Evolutionary conservation across 2,329 filamentous ascomycete genomes (phyloP).

Genomic region (Diplodia sapinea): DNA sequence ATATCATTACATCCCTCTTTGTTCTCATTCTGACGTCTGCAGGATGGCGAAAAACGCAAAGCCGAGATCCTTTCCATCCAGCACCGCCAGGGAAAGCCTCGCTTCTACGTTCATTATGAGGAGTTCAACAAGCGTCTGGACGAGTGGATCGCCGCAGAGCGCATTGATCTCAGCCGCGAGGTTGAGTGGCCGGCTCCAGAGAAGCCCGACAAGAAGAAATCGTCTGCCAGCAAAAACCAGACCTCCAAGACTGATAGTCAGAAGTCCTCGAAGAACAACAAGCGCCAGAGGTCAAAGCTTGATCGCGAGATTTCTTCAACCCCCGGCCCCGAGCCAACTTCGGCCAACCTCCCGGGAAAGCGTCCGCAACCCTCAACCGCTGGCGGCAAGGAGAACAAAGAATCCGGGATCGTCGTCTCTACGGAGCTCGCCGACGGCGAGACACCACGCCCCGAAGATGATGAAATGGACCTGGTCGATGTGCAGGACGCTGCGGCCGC

Average conservation of each 20-base stretch:
- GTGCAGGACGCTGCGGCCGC: slow-evolving; percentile 59
- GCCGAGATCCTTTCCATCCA: slow-evolving; percentile 96
- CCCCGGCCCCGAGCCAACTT: slow-evolving; percentile 60
- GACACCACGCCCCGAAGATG: slow-evolving; percentile 59
- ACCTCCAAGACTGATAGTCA: slow-evolving; percentile 47
- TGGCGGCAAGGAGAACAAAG: slow-evolving; percentile 66
- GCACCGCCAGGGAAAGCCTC: slow-evolving; percentile 83
- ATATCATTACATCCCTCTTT: not conserved
- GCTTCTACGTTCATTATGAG: slow-evolving; percentile 96
- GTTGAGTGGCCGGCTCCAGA: slow-evolving; percentile 97
- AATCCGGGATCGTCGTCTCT: slow-evolving; percentile 52
- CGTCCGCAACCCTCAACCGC: slow-evolving; percentile 60
- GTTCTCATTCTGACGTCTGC: slow-evolving; percentile 23
- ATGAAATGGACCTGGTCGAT: slow-evolving; percentile 59
- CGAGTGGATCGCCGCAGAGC: slow-evolving; percentile 84
- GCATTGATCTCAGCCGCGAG: slow-evolving; percentile 86
- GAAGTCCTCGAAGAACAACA: slow-evolving; percentile 55
- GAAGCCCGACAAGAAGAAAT: slow-evolving; percentile 86
- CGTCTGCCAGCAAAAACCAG: slow-evolving; percentile 51
- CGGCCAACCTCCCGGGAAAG: slow-evolving; percentile 56
- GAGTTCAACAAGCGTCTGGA: slow-evolving; percentile 92
- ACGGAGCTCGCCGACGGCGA: slow-evolving; percentile 55
- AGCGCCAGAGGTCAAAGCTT: slow-evolving; percentile 53
- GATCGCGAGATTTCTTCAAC: slow-evolving; percentile 64
- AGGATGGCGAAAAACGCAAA: slow-evolving; percentile 83